Evolutionary conservation across 1,284 basidiomycete species (phyloP), one percentile per base, ranked within the genome.

Genomic region (Ceratobasidium sp.): DNA sequence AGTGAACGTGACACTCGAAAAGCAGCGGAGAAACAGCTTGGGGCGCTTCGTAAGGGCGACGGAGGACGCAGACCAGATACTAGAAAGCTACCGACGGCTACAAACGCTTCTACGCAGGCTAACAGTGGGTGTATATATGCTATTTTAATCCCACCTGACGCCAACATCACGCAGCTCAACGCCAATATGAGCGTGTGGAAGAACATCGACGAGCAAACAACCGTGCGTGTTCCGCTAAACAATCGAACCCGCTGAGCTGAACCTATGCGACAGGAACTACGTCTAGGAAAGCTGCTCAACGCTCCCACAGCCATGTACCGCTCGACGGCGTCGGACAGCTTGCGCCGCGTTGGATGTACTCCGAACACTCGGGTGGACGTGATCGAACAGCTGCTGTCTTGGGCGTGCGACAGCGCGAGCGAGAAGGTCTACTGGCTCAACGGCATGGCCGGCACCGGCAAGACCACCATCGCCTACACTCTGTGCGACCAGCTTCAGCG

Each of bases 11-110:
- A n/a, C 47, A 10, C 1, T 11, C 39, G n/a, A 39, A 11, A 63
- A 39, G 33, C 31, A 47, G 28, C 13, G 17, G 45, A 49, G 37
- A 37, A 28, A 11, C 6, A 17, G 15, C 6, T 23, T n/a, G 26
- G 42, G 42, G 42, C 20, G 26, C 20, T 7, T 23, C 6, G 20
- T 23, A 17, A 26, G 10, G 28, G 63, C 63, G 11, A 33, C 7
- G 45, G 20, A 26, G 3, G 39, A 28, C 42, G 63, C 37, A 5
- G 63, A 45, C 23, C 26, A 65, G 20, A 28, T 65, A 31, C 7
- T 60, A 37, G 68, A 31, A 26, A 60, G 68, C 39, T 71, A 45
- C 28, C 68, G 37, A 1, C 35, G 68, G 13, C 42, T 71, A 23
- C 20, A 60, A 45, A 37, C 7, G 0, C 68, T 58, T 1, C 56